Percentiles rank a stretch among this genome's conserved stretches.
Evolutionary conservation across 306 rosid species (phyloP).

Genomic region (Oemleria cerasiformis): DNA sequence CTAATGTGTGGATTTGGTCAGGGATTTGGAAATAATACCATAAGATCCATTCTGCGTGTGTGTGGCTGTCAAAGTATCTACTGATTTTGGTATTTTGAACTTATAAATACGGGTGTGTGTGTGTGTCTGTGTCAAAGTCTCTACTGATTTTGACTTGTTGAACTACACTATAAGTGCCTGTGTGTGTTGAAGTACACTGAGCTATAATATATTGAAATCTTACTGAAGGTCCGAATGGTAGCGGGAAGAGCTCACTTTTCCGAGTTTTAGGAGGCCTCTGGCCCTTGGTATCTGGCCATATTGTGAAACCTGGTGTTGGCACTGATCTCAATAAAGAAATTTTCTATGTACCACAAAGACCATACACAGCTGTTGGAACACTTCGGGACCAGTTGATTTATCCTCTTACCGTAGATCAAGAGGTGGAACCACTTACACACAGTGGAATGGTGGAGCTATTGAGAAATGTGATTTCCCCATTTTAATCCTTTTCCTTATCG

Average conservation of each 20-base stretch:
- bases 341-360: conserved; percentile 98
- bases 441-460: conserved; percentile 83
- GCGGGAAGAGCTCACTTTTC: conserved; percentile 99
- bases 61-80: not conserved
- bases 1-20: not conserved
- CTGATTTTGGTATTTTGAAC: not conserved
- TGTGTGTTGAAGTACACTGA: conserved; percentile 18
- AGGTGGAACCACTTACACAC: conserved; percentile 71
- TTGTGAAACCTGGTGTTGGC: conserved; percentile 96
- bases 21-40: not conserved
- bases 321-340: conserved; percentile 98
- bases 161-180: not conserved
- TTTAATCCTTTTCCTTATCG: conserved; percentile 19
- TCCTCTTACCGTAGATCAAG: conserved; percentile 78
- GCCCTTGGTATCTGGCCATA: conserved; percentile 92
- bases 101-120: not conserved
- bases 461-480: conserved; percentile 55
- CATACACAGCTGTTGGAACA: conserved; percentile 99
- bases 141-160: not conserved
- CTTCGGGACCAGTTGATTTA: conserved; percentile 96
- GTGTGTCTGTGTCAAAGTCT: not conserved
- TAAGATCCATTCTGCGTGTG: not conserved
- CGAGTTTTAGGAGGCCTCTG: conserved; percentile 98
- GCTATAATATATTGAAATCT: conserved; percentile 20
- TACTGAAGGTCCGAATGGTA: conserved; percentile 96